Percentiles rank a stretch among this genome's conserved stretches.
phyloP scores from a whole-genome alignment of 2,329 filamentous ascomycete species.

The Botrytis galanthina region DNA sequence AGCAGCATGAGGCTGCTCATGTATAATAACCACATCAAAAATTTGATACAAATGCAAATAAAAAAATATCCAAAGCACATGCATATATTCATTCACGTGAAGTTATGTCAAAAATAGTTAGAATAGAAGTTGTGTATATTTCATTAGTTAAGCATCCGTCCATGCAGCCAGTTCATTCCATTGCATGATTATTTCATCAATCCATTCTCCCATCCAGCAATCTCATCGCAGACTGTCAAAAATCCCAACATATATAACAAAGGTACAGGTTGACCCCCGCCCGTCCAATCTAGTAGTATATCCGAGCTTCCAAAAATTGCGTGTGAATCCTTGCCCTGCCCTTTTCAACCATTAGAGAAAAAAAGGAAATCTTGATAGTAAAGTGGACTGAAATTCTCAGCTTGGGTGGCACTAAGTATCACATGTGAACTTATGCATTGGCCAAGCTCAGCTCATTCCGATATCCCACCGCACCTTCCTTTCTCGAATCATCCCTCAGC shows the following conservation, averaged over 20 bases:
- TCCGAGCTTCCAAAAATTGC: background rate
- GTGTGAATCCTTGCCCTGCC: background rate
- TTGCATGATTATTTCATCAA: background rate
- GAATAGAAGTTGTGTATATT: background rate
- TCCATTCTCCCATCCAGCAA: background rate
- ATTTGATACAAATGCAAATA: background rate
- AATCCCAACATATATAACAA: conserved; percentile 12
- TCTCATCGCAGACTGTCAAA: conserved; percentile 1
- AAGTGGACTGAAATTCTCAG: background rate
- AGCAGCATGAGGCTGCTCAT: background rate
- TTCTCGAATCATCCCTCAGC: conserved; percentile 31
- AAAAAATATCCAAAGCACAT: background rate
- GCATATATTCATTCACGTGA: background rate
- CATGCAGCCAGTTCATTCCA: background rate
- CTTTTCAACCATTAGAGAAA: background rate
- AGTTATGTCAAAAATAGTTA: background rate
- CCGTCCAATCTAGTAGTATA: conserved; percentile 17
- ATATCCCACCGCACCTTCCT: background rate
- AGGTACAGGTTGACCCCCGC: conserved; percentile 16
- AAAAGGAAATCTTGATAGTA: background rate
- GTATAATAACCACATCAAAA: conserved; percentile 6
- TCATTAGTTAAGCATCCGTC: conserved; percentile 4
- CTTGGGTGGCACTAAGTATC: background rate
- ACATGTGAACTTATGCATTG: background rate
- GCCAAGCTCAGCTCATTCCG: background rate